phyloP scores from a whole-genome alignment of 805 yeast genomes.

The Candida cerambycidarum region DNA sequence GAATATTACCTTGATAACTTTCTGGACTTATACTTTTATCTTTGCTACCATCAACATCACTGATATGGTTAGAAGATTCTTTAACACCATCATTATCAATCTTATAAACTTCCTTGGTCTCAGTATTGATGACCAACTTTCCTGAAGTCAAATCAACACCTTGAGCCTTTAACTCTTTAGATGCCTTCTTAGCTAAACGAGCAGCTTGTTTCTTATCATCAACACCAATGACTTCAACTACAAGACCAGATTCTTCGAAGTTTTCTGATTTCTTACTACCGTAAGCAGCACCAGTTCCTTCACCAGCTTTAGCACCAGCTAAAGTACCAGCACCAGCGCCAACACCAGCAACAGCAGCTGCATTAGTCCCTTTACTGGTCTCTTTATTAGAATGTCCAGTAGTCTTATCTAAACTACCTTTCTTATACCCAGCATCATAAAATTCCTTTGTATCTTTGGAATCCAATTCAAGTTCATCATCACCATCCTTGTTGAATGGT shows the following conservation, averaged over 20 bases:
- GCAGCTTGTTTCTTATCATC: conserved; percentile 29
- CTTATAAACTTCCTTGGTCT: conserved; percentile 32
- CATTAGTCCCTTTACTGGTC: neutral
- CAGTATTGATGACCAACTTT: conserved; percentile 33
- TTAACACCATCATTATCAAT: conserved; percentile 14
- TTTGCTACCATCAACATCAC: conserved; percentile 20
- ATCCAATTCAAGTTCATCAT: conserved; percentile 2
- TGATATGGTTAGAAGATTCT: neutral
- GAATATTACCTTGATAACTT: conserved; percentile 10
- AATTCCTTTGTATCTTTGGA: conserved; percentile 3
- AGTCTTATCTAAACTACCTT: conserved; percentile 1
- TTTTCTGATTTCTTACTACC: conserved; percentile 11
- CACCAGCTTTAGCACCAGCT: conserved; percentile 2
- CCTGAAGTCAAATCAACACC: conserved; percentile 36
- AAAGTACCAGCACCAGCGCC: conserved; percentile 10
- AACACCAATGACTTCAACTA: conserved; percentile 38
- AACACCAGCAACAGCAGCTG: conserved; percentile 9
- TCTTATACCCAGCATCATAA: conserved; percentile 11
- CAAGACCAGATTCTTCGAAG: conserved; percentile 10
- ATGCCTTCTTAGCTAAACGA: conserved; percentile 30
- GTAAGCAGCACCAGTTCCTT: conserved; percentile 8
- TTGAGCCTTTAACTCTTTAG: conserved; percentile 27
- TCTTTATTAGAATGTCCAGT: neutral
- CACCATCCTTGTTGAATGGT: conserved; percentile 11
- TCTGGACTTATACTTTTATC: conserved; percentile 10